phyloP scores from a whole-genome alignment of 2,329 filamentous ascomycete species.

The Paecilomyces niveus region DNA sequence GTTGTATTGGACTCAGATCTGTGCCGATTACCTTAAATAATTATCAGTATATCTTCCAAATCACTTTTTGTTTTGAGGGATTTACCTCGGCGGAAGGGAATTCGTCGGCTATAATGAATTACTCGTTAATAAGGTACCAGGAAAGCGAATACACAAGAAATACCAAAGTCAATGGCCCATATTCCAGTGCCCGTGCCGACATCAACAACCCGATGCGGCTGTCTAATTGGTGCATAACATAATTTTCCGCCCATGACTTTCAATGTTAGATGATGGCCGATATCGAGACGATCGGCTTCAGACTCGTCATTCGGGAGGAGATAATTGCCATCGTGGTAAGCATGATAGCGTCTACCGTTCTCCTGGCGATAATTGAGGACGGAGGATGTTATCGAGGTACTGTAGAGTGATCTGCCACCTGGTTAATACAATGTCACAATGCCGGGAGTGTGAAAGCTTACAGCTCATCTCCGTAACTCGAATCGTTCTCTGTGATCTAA shows the following conservation, averaged over 20 bases:
- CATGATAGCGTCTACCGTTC: not conserved
- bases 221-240: slow-evolving; percentile 12
- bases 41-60: not conserved
- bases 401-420: not conserved
- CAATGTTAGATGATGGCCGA: slow-evolving; percentile 10
- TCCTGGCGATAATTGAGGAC: not conserved
- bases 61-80: too few species aligned
- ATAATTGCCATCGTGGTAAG: not conserved
- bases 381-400: not conserved
- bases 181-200: slow-evolving; percentile 12
- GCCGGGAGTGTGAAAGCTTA: not conserved
- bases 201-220: slow-evolving; percentile 10
- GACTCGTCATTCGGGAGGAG: slow-evolving; percentile 12
- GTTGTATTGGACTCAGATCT: slow-evolving; percentile 22
- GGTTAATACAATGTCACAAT: not conserved
- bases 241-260: slow-evolving; percentile 10
- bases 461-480: not conserved
- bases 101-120: slow-evolving; percentile 12
- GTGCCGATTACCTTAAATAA: slow-evolving; percentile 13
- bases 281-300: slow-evolving; percentile 10
- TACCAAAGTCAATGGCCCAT: slow-evolving; percentile 11
- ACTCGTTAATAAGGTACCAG: not conserved
- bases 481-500: not conserved
- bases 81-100: slow-evolving; percentile 15
- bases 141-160: not conserved